phyloP scores from a whole-genome alignment of 345 rosid species.

The Gossypium mustelinum region DNA sequence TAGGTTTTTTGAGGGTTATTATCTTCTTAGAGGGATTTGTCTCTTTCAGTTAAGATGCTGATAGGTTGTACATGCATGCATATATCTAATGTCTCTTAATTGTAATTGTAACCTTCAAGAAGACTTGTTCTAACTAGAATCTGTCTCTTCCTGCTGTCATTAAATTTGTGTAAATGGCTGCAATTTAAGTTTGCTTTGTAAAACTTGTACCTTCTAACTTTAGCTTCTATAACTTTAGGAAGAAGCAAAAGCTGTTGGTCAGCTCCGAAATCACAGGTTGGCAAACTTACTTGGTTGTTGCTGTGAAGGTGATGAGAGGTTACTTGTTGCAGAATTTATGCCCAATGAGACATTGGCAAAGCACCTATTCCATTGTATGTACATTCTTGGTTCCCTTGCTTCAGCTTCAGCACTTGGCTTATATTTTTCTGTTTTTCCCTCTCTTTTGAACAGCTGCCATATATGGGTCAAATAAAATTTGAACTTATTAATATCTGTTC shows the following conservation, averaged over 20 bases:
- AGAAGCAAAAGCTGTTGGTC: slow-evolving; percentile 91
- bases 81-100: neutral
- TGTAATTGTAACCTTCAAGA: neutral
- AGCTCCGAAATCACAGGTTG: slow-evolving; percentile 64
- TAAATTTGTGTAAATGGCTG: slow-evolving; percentile 5
- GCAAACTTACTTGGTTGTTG: slow-evolving; percentile 92
- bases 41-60: neutral
- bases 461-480: slow-evolving; percentile 1
- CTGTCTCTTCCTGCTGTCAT: neutral
- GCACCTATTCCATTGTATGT: slow-evolving; percentile 90
- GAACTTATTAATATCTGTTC: slow-evolving; percentile 1
- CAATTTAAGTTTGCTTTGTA: neutral
- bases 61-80: neutral
- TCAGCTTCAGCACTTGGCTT: neutral
- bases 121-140: slow-evolving; percentile 2
- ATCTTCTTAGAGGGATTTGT: neutral
- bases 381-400: neutral
- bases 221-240: slow-evolving; percentile 39
- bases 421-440: neutral
- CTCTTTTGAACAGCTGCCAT: neutral
- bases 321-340: slow-evolving; percentile 90
- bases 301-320: slow-evolving; percentile 80
- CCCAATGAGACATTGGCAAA: slow-evolving; percentile 91
- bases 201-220: neutral
- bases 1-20: neutral